Base-by-base conservation (phyloP, 192 early-diverging fungal genomes). In the Backusella psychrophila region DNA sequence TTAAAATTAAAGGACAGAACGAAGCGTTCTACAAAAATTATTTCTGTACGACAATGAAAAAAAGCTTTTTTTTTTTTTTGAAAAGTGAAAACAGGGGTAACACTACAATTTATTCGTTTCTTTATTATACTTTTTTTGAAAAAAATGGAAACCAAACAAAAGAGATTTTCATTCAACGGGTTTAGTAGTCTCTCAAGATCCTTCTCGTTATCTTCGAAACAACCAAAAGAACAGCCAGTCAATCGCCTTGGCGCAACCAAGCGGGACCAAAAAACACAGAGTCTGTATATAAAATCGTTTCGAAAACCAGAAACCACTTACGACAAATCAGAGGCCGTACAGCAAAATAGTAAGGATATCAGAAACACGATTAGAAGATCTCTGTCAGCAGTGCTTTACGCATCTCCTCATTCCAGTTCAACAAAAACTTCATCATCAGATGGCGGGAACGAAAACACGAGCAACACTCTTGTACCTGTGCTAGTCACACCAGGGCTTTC, bases 351-450 rank as follows among this genome's bases (percentile, higher is more conserved):
- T 33, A 75, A 67, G 19, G 74, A 75, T 12, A 46, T 75, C 39
- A 66, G 66, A 42, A 78, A 59, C 21, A 46, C 71, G 11, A 74
- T 78, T 15, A n/a, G 72, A 69, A 59, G 73, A 33, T 78, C 77
- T n/a, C 63, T 78, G 19, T 73, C 77, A 9, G 71, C 72, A 17
- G 72, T 78, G 9, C 14, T 78, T 9, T 78, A 78, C 12, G 77
- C 77, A 26, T 69, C 71, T 29, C 77, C 77, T 38, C 72, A 73
- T 53, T 59, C 46, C 34, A 46, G 69, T 21, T 39, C 41, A 29
- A 19, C n/a, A 42, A 26, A 63, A 23, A 63, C 56, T 29, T 63
- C 56, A 14, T 42, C 23, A 31, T 44, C 70, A 33, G 44, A 73
- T 36, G 77, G 35, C 7, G 21, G 66, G 14, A 34, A 26, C 6